phyloP scores from a whole-genome alignment of 768 basidiomycete genomes.

The Wakefieldia striispora region DNA sequence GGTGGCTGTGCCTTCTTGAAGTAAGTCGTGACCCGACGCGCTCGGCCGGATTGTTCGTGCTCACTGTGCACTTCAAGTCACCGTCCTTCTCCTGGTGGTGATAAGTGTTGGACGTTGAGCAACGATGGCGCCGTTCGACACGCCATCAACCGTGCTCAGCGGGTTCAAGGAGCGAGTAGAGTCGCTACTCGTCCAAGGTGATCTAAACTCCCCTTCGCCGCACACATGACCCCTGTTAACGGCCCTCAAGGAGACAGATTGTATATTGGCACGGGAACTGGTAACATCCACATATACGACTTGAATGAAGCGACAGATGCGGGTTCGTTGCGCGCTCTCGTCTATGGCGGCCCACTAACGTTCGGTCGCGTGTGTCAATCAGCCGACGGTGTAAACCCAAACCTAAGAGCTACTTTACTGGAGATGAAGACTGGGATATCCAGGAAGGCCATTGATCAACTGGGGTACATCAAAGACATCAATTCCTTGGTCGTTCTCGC shows the following conservation, averaged over 20 bases:
- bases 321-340: conserved; percentile 30
- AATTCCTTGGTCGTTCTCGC: conserved; percentile 83
- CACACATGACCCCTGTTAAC: background rate
- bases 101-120: too few relatives aligned
- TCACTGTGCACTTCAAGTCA: too few relatives aligned
- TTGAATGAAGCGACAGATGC: conserved; percentile 38
- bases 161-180: conserved; percentile 38
- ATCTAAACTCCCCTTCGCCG: background rate
- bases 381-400: conserved; percentile 3
- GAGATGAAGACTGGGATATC: conserved; percentile 68
- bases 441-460: conserved; percentile 78
- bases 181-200: conserved; percentile 32
- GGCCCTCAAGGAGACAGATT: conserved; percentile 47
- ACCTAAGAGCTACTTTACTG: conserved; percentile 35
- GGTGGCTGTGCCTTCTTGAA: too few relatives aligned
- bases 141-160: conserved; percentile 25
- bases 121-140: too few relatives aligned
- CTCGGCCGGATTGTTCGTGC: too few relatives aligned
- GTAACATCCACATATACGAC: conserved; percentile 53
- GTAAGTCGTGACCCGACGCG: too few relatives aligned
- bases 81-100: too few relatives aligned
- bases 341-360: conserved; percentile 28
- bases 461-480: conserved; percentile 83
- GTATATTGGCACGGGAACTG: conserved; percentile 60
- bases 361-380: background rate